phyloP scores from a whole-genome alignment of 202 grass and related monocot species.

The Digitaria exilis region DNA sequence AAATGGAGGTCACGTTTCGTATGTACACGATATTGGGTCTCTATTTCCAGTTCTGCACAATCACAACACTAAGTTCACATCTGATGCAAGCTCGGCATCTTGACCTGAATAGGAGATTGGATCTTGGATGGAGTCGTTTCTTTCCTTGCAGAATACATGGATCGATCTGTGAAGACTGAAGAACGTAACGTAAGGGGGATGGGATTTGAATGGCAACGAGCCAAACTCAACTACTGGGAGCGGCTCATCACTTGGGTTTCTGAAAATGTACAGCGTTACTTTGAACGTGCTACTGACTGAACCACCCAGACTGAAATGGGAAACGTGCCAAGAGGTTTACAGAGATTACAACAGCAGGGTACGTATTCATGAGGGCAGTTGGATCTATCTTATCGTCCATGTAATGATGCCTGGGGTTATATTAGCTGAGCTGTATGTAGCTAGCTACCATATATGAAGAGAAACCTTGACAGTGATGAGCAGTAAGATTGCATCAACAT shows the following conservation, averaged over 20 bases:
- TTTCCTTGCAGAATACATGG: background rate
- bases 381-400: slow-evolving; percentile 27
- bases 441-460: background rate
- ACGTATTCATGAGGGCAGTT: slow-evolving; percentile 50
- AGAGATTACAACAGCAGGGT: background rate
- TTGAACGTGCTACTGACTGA: background rate
- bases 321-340: background rate
- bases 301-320: background rate
- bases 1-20: background rate
- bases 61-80: background rate
- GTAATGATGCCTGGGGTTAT: slow-evolving; percentile 35
- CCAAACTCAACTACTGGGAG: background rate
- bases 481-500: slow-evolving; percentile 3
- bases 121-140: no score
- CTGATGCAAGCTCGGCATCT: background rate
- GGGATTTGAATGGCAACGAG: background rate
- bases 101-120: background rate
- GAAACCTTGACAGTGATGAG: slow-evolving; percentile 27
- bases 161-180: background rate
- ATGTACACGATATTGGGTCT: background rate
- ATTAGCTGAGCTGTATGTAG: slow-evolving; percentile 19
- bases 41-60: background rate
- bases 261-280: background rate
- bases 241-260: slow-evolving; percentile 14
- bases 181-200: background rate